These are phyloP conservation scores for Neoascochyta sp. DNA, from an alignment of 2,329 filamentous ascomycete species.

Conservation along the genomic window DNA sequence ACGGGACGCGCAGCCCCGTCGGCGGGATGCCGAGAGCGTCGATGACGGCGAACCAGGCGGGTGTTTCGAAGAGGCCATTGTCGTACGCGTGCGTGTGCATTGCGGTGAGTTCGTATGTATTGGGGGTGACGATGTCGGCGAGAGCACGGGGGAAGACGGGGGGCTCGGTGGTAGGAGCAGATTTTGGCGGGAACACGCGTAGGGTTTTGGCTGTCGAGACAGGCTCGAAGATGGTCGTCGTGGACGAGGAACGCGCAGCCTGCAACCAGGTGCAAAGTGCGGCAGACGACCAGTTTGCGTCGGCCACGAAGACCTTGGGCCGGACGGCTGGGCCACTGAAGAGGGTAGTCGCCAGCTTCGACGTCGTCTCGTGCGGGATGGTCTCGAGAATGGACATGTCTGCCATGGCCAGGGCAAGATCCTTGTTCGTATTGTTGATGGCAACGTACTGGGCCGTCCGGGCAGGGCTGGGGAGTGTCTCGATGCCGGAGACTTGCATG, in stretches of 20 bases:
- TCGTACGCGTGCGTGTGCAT: constrained; percentile 71
- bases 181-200: constrained; percentile 56
- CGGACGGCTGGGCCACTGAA: constrained; percentile 18
- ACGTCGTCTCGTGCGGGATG: constrained; percentile 25
- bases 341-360: constrained; percentile 12
- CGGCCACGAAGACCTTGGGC: constrained; percentile 76
- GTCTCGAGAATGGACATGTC: constrained; percentile 81
- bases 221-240: constrained; percentile 73
- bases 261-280: constrained; percentile 67
- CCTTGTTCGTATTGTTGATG: constrained; percentile 77
- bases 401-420: constrained; percentile 88
- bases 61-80: constrained; percentile 63
- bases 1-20: constrained; percentile 65
- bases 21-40: constrained; percentile 72
- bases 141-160: constrained; percentile 60
- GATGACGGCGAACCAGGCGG: constrained; percentile 75
- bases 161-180: constrained; percentile 64
- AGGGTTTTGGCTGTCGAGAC: constrained; percentile 78
- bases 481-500: constrained; percentile 63
- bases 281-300: constrained; percentile 75
- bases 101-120: constrained; percentile 72
- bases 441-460: constrained; percentile 90
- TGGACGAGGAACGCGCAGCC: constrained; percentile 47
- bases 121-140: constrained; percentile 78
- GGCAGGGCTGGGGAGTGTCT: constrained; percentile 41